These are phyloP conservation scores for Populus ilicifolia DNA, from an alignment of 345 rosid species.

Conservation along the genomic window DNA sequence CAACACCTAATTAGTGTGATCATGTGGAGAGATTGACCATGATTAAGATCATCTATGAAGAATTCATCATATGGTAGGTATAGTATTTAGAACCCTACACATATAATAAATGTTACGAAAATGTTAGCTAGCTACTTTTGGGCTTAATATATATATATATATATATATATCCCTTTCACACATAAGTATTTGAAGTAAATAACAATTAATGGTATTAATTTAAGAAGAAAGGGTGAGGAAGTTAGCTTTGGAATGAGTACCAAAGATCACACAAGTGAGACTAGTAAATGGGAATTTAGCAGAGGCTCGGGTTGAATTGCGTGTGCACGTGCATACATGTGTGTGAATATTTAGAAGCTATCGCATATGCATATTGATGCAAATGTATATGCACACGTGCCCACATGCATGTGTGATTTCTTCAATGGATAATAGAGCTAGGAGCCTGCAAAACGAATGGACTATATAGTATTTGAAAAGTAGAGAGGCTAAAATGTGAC, in stretches of 20 bases:
- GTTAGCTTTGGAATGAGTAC: conserved; percentile 23
- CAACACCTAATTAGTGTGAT: conserved; percentile 11
- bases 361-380: conserved; percentile 34
- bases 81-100: background rate
- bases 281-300: conserved; percentile 8
- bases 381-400: conserved; percentile 63
- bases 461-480: conserved; percentile 15
- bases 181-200: background rate
- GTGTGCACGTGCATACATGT: conserved; percentile 91
- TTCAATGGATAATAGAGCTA: background rate
- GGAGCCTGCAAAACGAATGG: background rate
- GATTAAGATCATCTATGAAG: conserved; percentile 1
- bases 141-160: too few relatives aligned
- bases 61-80: conserved; percentile 5
- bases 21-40: conserved; percentile 20
- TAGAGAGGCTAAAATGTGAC: conserved; percentile 25
- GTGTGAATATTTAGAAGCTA: conserved; percentile 63
- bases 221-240: background rate
- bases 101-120: background rate
- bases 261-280: conserved; percentile 5
- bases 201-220: background rate
- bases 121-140: too few relatives aligned
- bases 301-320: conserved; percentile 47
- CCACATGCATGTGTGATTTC: conserved; percentile 58
- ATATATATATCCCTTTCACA: background rate